Base-by-base conservation (phyloP, 345 rosid genomes). In the Crucihimalaya himalaica region DNA sequence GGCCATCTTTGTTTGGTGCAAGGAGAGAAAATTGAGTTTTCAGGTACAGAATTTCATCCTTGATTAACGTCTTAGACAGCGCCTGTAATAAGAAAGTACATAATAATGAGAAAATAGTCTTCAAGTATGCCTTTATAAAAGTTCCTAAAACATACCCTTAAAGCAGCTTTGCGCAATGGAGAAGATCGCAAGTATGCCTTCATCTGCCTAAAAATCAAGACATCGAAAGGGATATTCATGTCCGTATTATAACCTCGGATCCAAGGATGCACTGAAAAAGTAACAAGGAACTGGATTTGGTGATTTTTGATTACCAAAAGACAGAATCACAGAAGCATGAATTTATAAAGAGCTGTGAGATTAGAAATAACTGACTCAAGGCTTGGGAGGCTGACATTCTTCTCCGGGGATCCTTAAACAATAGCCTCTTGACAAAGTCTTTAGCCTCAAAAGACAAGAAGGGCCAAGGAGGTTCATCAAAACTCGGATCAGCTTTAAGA, bases 361-460 rank as follows among this genome's bases (percentile, higher is more conserved):
- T 52, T 68, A 14, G 12, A 2, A 77, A 54, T 61, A 68, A 87
- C 97, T 81, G 65, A 94, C 98, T 66, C 63, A 94, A 74, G 53
- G 97, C 98, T 83, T 94, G 97, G 66, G 93, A 91, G 55, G 98
- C 97, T 63, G 97, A 81, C 90, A 89, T 86, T 76, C 98, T 82
- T 79, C 84, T 88, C 72, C 97, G 72, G 10, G 97, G 93, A 70
- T 94, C 98, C 67, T 94, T 94, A 76, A 79, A 86, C 67, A 94
- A 69, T 21, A 94, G 78, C 43, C 88, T 80, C 77, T 85, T 91
- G 5, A 91, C 97, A 79, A 94, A 91, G 81, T 91, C 97, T 77
- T 84, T 91, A 29, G 97, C 96, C 59, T 89, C 96, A 32, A 81
- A 80, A 66, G 97, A 91, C 74, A 91, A 45, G 52, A 86, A 83